Percentiles rank a stretch among this genome's conserved stretches.
Conservation (phyloP, 2,329 filamentous ascomycete genomes). For the Talaromyces pinophilus region DNA sequence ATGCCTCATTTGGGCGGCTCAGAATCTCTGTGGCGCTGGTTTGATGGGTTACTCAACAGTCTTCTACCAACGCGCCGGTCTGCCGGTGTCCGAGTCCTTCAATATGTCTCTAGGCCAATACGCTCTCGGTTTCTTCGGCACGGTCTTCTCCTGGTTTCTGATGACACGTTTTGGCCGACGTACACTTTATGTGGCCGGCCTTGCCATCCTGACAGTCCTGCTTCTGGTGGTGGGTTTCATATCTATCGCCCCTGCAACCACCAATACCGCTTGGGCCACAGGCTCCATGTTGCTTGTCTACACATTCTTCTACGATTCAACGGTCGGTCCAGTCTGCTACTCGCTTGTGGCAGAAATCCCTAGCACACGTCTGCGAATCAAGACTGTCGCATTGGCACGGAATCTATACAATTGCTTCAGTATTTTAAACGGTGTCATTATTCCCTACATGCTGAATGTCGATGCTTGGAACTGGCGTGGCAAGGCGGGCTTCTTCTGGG, state of each 20-base stretch:
- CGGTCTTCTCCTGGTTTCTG: slow-evolving; percentile 76
- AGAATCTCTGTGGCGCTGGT: slow-evolving; percentile 64
- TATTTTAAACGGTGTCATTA: slow-evolving; percentile 42
- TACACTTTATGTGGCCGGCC: background rate
- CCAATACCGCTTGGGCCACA: slow-evolving; percentile 47
- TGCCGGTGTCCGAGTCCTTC: slow-evolving; percentile 57
- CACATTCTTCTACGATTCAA: slow-evolving; percentile 31
- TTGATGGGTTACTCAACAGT: slow-evolving; percentile 66
- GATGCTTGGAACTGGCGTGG: slow-evolving; percentile 31
- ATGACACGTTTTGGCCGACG: slow-evolving; percentile 62
- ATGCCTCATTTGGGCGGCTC: slow-evolving; percentile 65
- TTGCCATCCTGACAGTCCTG: background rate
- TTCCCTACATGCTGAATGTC: slow-evolving; percentile 44
- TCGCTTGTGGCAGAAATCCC: slow-evolving; percentile 48
- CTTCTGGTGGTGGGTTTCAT: background rate
- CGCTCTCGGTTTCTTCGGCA: slow-evolving; percentile 71
- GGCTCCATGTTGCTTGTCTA: slow-evolving; percentile 4
- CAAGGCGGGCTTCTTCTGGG: slow-evolving; percentile 34
- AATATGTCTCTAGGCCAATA: slow-evolving; percentile 57
- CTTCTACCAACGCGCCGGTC: slow-evolving; percentile 58
- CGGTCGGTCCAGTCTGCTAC: slow-evolving; percentile 43
- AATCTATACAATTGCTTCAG: slow-evolving; percentile 43
- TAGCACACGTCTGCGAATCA: slow-evolving; percentile 45
- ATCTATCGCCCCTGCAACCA: background rate
- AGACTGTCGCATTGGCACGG: slow-evolving; percentile 49